These are phyloP conservation scores for Oldenlandia corymbosa DNA, from an alignment of 257 asterid species.

Conservation along the genomic window DNA sequence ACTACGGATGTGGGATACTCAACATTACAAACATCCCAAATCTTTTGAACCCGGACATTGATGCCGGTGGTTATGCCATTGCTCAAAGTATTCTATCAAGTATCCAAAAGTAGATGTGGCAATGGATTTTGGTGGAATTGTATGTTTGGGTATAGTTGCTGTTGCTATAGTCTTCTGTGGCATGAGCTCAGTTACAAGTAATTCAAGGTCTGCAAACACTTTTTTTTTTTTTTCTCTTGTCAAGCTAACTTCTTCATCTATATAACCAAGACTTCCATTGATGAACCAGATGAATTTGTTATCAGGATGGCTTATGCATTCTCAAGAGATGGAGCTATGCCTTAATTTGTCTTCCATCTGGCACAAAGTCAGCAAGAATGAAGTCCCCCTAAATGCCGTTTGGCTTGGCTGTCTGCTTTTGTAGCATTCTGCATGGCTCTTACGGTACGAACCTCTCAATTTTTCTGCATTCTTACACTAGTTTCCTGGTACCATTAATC, in stretches of 20 bases:
- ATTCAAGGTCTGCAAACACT: constrained; percentile 56
- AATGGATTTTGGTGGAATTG: constrained; percentile 72
- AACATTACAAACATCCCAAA: constrained; percentile 61
- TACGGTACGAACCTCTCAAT: constrained; percentile 59
- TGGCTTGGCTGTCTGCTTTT: constrained; percentile 75
- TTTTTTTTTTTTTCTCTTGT: constrained; percentile 6
- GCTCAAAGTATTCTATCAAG: constrained; percentile 78
- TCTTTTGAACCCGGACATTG: constrained; percentile 57
- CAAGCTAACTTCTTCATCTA: background rate
- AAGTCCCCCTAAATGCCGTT: constrained; percentile 87
- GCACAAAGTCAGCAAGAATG: constrained; percentile 85
- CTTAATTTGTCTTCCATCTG: constrained; percentile 67
- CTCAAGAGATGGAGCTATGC: constrained; percentile 98
- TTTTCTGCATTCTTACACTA: background rate
- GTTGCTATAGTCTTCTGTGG: constrained; percentile 94
- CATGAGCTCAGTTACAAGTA: constrained; percentile 91
- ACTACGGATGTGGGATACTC: too few relatives aligned
- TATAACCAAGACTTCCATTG: too few relatives aligned
- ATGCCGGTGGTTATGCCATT: constrained; percentile 91
- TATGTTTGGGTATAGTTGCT: constrained; percentile 62
- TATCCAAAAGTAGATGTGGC: constrained; percentile 73
- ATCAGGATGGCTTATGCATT: constrained; percentile 91
- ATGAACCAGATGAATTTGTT: too few relatives aligned
- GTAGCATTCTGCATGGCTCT: constrained; percentile 96
- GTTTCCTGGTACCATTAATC: background rate